Conservation (phyloP, 495 filamentous ascomycete genomes). For the Aspergillus taichungensis region DNA sequence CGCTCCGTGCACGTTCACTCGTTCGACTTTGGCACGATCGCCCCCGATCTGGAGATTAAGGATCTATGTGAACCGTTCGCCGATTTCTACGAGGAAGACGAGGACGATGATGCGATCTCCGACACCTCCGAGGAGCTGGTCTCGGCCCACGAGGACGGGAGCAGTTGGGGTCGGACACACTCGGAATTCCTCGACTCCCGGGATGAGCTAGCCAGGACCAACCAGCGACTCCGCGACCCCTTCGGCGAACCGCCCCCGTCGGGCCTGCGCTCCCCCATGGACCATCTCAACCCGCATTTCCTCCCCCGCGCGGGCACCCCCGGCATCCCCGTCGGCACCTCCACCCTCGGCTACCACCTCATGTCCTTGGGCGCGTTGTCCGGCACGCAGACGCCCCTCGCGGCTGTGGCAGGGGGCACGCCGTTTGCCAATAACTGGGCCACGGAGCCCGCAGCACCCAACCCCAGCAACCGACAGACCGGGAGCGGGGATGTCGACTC, state of each 20-base stretch:
- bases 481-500: constrained; percentile 25
- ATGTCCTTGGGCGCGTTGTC: constrained; percentile 65
- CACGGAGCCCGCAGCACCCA: constrained; percentile 9
- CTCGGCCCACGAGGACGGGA: constrained; percentile 10
- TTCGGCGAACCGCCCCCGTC: constrained; percentile 25
- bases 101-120: constrained; percentile 34
- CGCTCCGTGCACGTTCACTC: constrained; percentile 89
- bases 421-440: constrained; percentile 44
- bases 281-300: constrained; percentile 55
- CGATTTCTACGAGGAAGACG: constrained; percentile 91
- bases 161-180: constrained; percentile 17
- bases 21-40: constrained; percentile 81
- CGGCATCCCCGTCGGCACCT: constrained; percentile 75
- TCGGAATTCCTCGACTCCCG: constrained; percentile 23
- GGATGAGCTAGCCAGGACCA: constrained; percentile 23
- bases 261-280: constrained; percentile 34
- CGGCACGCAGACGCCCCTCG: constrained; percentile 78
- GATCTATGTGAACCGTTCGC: constrained; percentile 91
- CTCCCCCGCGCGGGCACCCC: constrained; percentile 58
- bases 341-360: constrained; percentile 84
- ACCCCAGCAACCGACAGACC: constrained; percentile 5
- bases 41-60: constrained; percentile 83
- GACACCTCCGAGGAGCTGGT: constrained; percentile 35
- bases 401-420: constrained; percentile 68
- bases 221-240: constrained; percentile 16